Conservation (phyloP, 2,329 filamentous ascomycete species). For the Beauveria australis region DNA sequence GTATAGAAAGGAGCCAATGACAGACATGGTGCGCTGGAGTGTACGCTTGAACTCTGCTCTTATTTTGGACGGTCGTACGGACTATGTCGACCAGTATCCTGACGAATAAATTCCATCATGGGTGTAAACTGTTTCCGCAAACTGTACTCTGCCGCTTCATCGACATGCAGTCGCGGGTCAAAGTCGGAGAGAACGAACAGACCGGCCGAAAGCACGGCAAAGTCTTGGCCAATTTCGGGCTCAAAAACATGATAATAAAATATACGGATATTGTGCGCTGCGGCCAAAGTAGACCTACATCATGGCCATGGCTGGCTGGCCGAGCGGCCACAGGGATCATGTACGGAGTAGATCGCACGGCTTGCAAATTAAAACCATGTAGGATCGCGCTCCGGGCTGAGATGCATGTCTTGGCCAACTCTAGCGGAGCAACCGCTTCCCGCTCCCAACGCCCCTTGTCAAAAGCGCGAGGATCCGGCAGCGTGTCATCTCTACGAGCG, state of each 20-base stretch:
- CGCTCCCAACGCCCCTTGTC: not conserved
- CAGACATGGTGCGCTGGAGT: constrained; percentile 31
- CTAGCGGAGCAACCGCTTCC: not conserved
- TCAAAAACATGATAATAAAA: too few species aligned
- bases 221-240: too few species aligned
- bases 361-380: not conserved
- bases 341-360: not conserved
- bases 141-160: too few species aligned
- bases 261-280: too few species aligned
- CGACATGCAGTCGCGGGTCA: too few species aligned
- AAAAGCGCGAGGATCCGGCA: not conserved
- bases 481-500: not conserved
- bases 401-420: not conserved
- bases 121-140: not conserved
- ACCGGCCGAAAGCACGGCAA: too few species aligned
- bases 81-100: constrained; percentile 18
- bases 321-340: not conserved
- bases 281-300: too few species aligned
- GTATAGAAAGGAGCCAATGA: constrained; percentile 21
- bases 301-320: not conserved
- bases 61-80: constrained; percentile 25
- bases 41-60: constrained; percentile 32
- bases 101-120: not conserved
- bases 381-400: not conserved
- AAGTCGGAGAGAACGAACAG: too few species aligned